A percentile compares a stretch with the other conserved stretches of the same genome.
These are phyloP conservation scores for Fusarium sacchari DNA, from an alignment of 2,329 filamentous ascomycete genomes.

Conservation along the genomic window DNA sequence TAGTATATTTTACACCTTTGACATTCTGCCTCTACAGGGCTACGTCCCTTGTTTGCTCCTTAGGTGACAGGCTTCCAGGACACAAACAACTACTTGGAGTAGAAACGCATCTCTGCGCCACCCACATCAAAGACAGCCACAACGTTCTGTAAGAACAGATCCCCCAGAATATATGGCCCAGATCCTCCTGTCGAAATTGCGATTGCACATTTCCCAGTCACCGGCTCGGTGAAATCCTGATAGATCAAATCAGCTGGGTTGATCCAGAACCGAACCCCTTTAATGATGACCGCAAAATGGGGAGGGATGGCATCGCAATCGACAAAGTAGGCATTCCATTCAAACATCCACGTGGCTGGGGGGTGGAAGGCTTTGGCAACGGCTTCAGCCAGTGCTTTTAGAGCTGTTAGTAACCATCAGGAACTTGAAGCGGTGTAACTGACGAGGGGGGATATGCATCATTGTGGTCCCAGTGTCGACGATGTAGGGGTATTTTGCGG, in stretches of 20 bases:
- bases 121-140: slow-evolving; percentile 61
- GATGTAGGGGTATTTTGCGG: slow-evolving; percentile 59
- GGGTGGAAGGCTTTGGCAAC: slow-evolving; percentile 60
- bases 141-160: slow-evolving; percentile 62
- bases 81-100: slow-evolving; percentile 39
- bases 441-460: slow-evolving; percentile 60
- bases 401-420: neutral
- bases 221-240: slow-evolving; percentile 54
- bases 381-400: slow-evolving; percentile 56
- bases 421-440: slow-evolving; percentile 30
- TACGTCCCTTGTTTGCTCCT: neutral
- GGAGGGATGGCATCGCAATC: slow-evolving; percentile 60
- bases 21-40: neutral
- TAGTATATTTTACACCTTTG: neutral
- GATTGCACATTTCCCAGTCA: slow-evolving; percentile 60
- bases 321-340: slow-evolving; percentile 60
- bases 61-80: neutral
- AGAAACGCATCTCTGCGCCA: slow-evolving; percentile 58
- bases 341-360: slow-evolving; percentile 57
- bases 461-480: slow-evolving; percentile 64
- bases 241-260: slow-evolving; percentile 61
- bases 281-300: slow-evolving; percentile 57
- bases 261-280: slow-evolving; percentile 56
- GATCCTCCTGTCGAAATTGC: slow-evolving; percentile 56
- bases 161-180: slow-evolving; percentile 61